Conservation (phyloP, 768 basidiomycete species). For the Candolleomyces efflorescens region DNA sequence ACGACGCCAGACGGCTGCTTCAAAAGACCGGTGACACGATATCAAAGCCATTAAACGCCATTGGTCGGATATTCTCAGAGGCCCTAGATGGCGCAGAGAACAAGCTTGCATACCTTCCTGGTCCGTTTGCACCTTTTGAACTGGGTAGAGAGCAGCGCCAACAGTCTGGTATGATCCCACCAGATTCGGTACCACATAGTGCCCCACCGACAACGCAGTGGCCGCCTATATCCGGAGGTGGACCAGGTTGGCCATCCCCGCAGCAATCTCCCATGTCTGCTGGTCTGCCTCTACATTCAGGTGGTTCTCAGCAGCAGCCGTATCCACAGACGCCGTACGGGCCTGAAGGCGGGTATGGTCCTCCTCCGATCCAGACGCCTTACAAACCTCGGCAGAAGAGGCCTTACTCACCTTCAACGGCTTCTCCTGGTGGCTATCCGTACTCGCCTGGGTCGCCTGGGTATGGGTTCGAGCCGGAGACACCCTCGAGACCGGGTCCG, state of each 20-base stretch:
- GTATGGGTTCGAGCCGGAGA: conserved; percentile 30
- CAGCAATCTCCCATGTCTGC: neutral
- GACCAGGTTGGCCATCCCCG: neutral
- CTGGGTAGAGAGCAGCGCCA: conserved; percentile 49
- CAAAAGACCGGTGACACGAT: conserved; percentile 91
- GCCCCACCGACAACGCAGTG: neutral
- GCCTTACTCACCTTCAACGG: conserved; percentile 36
- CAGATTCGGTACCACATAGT: neutral
- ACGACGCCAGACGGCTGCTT: conserved; percentile 78
- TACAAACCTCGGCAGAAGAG: conserved; percentile 71
- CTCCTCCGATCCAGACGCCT: conserved; percentile 54
- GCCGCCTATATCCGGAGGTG: conserved; percentile 2
- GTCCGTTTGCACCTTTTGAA: conserved; percentile 68
- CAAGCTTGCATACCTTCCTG: conserved; percentile 59
- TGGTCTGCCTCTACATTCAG: neutral
- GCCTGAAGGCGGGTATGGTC: conserved; percentile 24
- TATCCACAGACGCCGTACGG: conserved; percentile 33
- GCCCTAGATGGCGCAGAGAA: conserved; percentile 72
- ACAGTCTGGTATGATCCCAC: conserved; percentile 13
- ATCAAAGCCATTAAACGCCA: conserved; percentile 86
- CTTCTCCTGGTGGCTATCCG: conserved; percentile 15
- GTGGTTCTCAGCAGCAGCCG: conserved; percentile 25
- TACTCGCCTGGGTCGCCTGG: conserved; percentile 32
- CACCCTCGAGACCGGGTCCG: conserved; percentile 45
- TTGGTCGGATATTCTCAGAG: conserved; percentile 83